phyloP scores from a whole-genome alignment of 2,329 filamentous ascomycete species.

The Colletotrichum lentis region DNA sequence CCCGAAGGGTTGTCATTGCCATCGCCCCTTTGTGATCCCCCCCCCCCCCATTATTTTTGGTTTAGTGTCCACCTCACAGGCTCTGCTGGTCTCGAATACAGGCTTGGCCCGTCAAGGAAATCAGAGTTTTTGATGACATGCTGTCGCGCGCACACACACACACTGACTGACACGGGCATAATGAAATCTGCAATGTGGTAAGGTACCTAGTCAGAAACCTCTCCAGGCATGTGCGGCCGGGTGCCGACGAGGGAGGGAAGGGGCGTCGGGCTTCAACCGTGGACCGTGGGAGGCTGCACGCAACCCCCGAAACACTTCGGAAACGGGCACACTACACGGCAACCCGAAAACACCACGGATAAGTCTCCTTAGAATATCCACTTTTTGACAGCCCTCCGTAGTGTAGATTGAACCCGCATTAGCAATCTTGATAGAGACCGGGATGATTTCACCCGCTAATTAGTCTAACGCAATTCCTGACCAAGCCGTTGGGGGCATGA shows the following conservation, averaged over 20 bases:
- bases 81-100: not conserved
- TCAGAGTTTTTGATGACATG: not conserved
- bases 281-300: not conserved
- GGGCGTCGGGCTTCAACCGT: not conserved
- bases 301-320: conserved; percentile 33
- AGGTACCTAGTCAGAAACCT: no score
- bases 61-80: not conserved
- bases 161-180: no score
- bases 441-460: not conserved
- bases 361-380: not conserved
- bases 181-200: no score
- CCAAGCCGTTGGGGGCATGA: not conserved
- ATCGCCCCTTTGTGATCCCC: no score
- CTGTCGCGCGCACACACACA: not conserved
- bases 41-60: no score
- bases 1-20: no score
- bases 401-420: not conserved
- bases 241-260: not conserved
- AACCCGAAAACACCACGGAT: no score
- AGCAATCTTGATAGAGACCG: not conserved
- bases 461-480: not conserved
- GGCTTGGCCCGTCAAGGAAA: not conserved
- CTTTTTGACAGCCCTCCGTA: conserved; percentile 13
- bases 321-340: conserved; percentile 18
- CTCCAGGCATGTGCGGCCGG: not conserved